These are phyloP conservation scores for Sporothrix pseudoabietina DNA, from an alignment of 2,329 filamentous ascomycete species.

Conservation along the genomic window DNA sequence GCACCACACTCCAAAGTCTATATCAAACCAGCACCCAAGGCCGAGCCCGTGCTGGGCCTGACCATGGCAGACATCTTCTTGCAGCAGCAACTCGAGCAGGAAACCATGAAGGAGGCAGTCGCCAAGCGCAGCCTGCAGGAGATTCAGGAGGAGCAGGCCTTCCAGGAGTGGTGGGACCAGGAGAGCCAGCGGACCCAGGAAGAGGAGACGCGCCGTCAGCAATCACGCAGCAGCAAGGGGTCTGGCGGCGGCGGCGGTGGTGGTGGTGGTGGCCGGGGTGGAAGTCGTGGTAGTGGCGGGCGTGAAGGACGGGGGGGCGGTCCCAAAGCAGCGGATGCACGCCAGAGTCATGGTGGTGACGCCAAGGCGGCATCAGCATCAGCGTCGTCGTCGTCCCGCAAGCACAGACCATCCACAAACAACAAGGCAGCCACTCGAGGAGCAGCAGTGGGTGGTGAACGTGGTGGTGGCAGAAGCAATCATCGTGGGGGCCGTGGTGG, in stretches of 20 bases:
- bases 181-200: conserved; percentile 74
- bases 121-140: conserved; percentile 89
- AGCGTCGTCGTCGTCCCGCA: neutral
- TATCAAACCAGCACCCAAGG: conserved; percentile 59
- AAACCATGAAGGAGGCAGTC: conserved; percentile 76
- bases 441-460: neutral
- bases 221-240: conserved; percentile 48
- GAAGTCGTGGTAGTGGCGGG: neutral
- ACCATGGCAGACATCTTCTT: conserved; percentile 87
- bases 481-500: conserved; percentile 14
- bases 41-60: conserved; percentile 62
- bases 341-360: neutral
- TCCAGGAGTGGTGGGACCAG: conserved; percentile 94
- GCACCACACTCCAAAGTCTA: conserved; percentile 64
- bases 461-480: conserved; percentile 22
- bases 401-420: neutral
- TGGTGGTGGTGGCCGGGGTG: conserved; percentile 16
- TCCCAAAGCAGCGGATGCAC: conserved; percentile 6
- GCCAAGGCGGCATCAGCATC: neutral
- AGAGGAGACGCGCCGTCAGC: conserved; percentile 53
- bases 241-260: conserved; percentile 37
- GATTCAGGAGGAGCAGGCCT: conserved; percentile 95
- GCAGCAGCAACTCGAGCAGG: conserved; percentile 82
- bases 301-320: conserved; percentile 30
- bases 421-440: conserved; percentile 17